phyloP scores from a whole-genome alignment of 805 yeast species.

The Pichia eremophila region DNA sequence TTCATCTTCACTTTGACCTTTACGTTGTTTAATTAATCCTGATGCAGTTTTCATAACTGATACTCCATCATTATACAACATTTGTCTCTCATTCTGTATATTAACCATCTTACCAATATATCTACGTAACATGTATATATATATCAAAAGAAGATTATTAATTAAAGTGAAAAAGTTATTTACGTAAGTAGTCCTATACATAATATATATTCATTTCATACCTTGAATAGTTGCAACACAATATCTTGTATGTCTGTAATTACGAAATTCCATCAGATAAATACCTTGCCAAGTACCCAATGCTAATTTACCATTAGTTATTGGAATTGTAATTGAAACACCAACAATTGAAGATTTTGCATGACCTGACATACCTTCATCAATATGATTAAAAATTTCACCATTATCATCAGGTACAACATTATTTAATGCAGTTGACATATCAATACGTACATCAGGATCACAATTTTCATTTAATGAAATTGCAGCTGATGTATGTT shows the following conservation, averaged over 20 bases:
- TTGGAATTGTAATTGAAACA: conserved; percentile 57
- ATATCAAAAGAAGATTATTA: not conserved
- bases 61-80: conserved; percentile 28
- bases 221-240: conserved; percentile 73
- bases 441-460: conserved; percentile 63
- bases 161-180: too few relatives aligned
- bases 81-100: conserved; percentile 6
- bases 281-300: conserved; percentile 86
- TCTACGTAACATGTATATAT: not conserved
- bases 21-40: conserved; percentile 44
- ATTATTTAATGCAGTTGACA: conserved; percentile 53
- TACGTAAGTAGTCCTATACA: too few relatives aligned
- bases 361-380: conserved; percentile 83
- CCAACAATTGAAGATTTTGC: conserved; percentile 57
- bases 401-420: conserved; percentile 59
- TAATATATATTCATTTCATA: too few relatives aligned
- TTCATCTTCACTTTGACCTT: conserved; percentile 63
- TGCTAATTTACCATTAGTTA: conserved; percentile 54
- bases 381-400: conserved; percentile 46
- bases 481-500: conserved; percentile 73
- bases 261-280: conserved; percentile 66
- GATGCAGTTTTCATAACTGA: conserved; percentile 37
- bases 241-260: conserved; percentile 51
- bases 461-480: conserved; percentile 76
- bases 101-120: conserved; percentile 1